Base-by-base conservation (phyloP, 176 grass and related monocot genomes). In the Carex kokanica region DNA sequence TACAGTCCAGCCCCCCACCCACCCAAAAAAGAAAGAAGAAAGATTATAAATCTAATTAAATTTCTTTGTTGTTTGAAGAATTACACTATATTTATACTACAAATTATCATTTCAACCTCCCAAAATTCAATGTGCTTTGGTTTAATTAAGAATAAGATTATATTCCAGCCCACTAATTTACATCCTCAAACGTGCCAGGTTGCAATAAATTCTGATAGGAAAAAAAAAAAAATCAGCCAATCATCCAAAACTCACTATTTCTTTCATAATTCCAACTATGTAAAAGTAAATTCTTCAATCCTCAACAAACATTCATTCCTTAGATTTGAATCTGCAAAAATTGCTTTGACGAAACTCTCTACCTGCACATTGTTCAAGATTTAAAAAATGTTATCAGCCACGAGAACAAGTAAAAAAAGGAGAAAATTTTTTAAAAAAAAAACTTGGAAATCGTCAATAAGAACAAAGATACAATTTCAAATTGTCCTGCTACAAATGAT, bases 251-350 rank as follows among this genome's bases (percentile, higher is more conserved):
- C 34, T 20, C 8, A 0, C 17, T 41, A 59, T 60, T 6, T 59
- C 7, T 17, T 61, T 80, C 7, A 20, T 11, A 62, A 43, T 18
- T 15, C 45, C 3, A 64, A 67, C 43, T 81, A 82, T 51, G 21
- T 68, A 25, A 52, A 25, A 49, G 32, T 1, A 82, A 61, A 21
- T 1, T 25, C 60, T 67, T 82, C 80, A 54, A 82, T 82, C 43
- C 61, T 67, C 61, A 47, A 53, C 47, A 82, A 82, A 13, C 80
- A 82, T 40, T 82, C 80, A 25, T 34, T 52, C 63, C 80, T 66
- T 32, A 82, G 61, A 65, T 41, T 62, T 51, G 80, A 82, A 65
- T 82, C 80, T 65, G 80, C 80, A 82, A 82, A 82, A 51, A 82
- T 82, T 63, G 80, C 80, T 64, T 82, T 82, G 47, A 82, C 34